phyloP scores from a whole-genome alignment of 2,329 filamentous ascomycete genomes.

The Venturiaceae sp. region DNA sequence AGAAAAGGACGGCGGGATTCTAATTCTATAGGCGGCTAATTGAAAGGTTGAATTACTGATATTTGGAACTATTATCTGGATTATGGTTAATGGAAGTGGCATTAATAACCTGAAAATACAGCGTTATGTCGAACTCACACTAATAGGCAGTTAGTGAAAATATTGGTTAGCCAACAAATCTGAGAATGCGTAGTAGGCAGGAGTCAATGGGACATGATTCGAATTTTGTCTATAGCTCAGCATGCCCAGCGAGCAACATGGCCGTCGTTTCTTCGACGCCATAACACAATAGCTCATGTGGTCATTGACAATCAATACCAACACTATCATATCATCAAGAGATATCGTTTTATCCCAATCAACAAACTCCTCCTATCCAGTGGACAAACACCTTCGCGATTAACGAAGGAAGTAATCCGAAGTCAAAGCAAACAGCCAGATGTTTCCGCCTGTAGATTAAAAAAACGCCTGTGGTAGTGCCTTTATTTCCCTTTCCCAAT shows the following conservation, averaged over 20 bases:
- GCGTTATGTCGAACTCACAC: too few relatives aligned
- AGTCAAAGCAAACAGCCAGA: background rate
- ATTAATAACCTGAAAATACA: too few relatives aligned
- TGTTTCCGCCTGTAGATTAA: background rate
- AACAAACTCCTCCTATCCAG: background rate
- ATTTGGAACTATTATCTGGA: too few relatives aligned
- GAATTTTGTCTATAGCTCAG: background rate
- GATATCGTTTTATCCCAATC: background rate
- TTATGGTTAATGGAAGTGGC: too few relatives aligned
- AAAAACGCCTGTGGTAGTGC: background rate
- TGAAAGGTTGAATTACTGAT: too few relatives aligned
- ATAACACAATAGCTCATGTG: background rate
- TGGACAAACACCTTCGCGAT: background rate
- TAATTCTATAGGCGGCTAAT: too few relatives aligned
- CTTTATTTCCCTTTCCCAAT: background rate
- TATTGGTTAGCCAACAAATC: too few relatives aligned
- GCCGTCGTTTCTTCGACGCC: background rate
- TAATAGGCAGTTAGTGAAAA: too few relatives aligned
- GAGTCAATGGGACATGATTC: background rate
- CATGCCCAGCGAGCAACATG: background rate
- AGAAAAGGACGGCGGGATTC: too few relatives aligned
- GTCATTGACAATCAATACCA: too few relatives aligned
- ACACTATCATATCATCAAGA: background rate
- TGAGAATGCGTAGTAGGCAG: too few relatives aligned
- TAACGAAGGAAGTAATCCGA: background rate